Percentiles rank a stretch among this genome's conserved stretches.
These are phyloP conservation scores for Diacronema lutheri DNA, from an alignment of 78 protist genomes.

Conservation along the genomic window DNA sequence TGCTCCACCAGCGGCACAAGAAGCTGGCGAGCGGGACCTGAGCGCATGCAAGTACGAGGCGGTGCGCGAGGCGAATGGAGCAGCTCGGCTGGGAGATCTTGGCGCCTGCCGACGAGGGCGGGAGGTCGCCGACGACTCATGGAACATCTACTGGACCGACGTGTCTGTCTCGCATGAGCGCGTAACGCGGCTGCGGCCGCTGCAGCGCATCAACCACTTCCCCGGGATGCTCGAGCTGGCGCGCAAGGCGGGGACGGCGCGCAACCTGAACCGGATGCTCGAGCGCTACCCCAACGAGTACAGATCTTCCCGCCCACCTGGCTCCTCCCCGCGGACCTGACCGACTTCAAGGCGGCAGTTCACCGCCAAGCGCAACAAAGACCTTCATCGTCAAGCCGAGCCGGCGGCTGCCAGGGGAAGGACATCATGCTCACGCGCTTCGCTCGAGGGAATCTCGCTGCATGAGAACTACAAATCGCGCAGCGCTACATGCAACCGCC, in stretches of 20 bases:
- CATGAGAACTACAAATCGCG: slow-evolving; percentile 13
- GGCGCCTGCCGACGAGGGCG: too few relatives aligned
- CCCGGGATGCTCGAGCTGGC: slow-evolving; percentile 25
- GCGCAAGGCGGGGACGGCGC: slow-evolving; percentile 21
- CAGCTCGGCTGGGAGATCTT: not conserved
- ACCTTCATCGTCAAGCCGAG: slow-evolving; percentile 33
- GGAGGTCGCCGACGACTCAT: not conserved
- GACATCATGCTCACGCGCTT: slow-evolving; percentile 19
- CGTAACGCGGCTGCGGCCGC: not conserved
- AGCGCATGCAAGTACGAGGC: not conserved
- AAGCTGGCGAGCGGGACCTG: not conserved
- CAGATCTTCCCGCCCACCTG: not conserved
- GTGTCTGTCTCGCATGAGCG: not conserved
- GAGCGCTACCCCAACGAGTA: not conserved
- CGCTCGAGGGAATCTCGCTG: slow-evolving; percentile 1
- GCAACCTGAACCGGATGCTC: slow-evolving; percentile 19
- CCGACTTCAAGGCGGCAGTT: not conserved
- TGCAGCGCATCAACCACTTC: slow-evolving; percentile 23
- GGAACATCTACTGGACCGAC: slow-evolving; percentile 13
- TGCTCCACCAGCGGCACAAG: too few relatives aligned
- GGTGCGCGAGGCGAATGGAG: not conserved
- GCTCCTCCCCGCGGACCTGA: slow-evolving; percentile 6
- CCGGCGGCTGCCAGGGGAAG: slow-evolving; percentile 32
- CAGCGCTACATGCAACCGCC: slow-evolving; percentile 59
- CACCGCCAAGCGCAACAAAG: not conserved